Conservation (phyloP, 768 basidiomycete species). For the Cyathus striatus region DNA sequence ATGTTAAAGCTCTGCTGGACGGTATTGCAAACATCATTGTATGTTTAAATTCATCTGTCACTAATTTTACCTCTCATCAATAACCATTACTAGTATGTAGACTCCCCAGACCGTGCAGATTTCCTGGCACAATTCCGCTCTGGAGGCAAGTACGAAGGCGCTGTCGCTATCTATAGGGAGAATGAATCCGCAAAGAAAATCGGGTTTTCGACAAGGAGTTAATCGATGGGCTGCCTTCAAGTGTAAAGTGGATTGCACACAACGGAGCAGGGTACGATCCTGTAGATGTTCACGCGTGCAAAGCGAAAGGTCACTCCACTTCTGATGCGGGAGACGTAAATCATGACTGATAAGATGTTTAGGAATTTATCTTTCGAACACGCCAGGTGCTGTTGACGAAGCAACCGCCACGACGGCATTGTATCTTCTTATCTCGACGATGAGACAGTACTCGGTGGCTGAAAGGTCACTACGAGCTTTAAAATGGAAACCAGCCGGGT, state of each 20-base stretch:
- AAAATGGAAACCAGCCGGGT: conserved; percentile 55
- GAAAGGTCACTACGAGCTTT: conserved; percentile 54
- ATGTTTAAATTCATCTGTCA: conserved; percentile 24
- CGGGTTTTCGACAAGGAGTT: conserved; percentile 81
- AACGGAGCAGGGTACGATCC: conserved; percentile 93
- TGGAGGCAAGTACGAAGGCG: conserved; percentile 69
- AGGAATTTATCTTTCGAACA: conserved; percentile 84
- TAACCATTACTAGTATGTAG: conserved; percentile 28
- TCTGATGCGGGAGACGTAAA: too few species aligned
- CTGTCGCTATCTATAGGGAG: conserved; percentile 76
- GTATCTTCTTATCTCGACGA: conserved; percentile 73
- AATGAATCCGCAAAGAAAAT: conserved; percentile 60
- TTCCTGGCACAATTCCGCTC: conserved; percentile 62
- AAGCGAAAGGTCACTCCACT: conserved; percentile 58
- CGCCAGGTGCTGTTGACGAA: conserved; percentile 86
- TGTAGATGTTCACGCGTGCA: conserved; percentile 74
- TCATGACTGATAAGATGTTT: too few species aligned
- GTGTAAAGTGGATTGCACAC: conserved; percentile 83
- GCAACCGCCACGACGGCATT: conserved; percentile 87
- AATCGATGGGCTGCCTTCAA: conserved; percentile 58
- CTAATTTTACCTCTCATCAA: neutral
- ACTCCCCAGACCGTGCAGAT: conserved; percentile 58
- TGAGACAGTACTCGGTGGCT: conserved; percentile 66
- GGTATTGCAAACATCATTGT: conserved; percentile 75
- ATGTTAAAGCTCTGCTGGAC: conserved; percentile 59